Base-by-base conservation (phyloP, 768 basidiomycete species). In the Fomitopsis serialis region DNA sequence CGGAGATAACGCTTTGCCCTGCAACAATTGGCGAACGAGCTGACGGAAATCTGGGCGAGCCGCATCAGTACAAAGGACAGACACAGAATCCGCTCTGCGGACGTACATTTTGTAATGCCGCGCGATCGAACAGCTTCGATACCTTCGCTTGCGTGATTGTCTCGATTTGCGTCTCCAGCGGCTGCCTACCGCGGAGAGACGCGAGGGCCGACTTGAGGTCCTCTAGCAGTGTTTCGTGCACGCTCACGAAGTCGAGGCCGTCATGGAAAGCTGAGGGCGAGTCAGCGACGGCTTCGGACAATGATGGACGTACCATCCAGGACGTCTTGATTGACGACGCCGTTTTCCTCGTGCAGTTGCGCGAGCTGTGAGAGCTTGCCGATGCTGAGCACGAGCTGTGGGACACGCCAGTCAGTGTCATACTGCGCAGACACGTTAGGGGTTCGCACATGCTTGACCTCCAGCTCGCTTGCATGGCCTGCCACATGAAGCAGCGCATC, bases 311-410 rank as follows among this genome's bases (percentile, higher is more conserved):
- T 64, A 84, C 88, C 78, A 64, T 82, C 84, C 13, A 89, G 70
- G 52, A 72, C 71, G 29, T 63, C 63, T 51, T 83, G 80, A 40
- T 87, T 81, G 15, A 70, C 53, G 1, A 70, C 53, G 15, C 70
- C 68, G 27, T 62, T 45, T 32, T 73, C 71, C 1, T 69, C 21
- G 55, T 77, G 71, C 57, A 76, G 60, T 48, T 78, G 72, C 7
- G 89, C 89, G 13, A 97, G 74, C 61, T 90, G 82, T 0, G 87
- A 74, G 11, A 98, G 78, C 68, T 98, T 98, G 21, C 91, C 91
- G 24, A 98, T 81, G 63, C 92, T 94, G 52, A 95, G 79, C 80
- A 92, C 85, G 44, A 98, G 74, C 95, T 98, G 61, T 36, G 9
- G 13, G 19, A 45, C 3, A 27, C 10, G 8, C 6, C 44, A 23